Base-by-base conservation (phyloP, 257 asterid species). In the Leptodermis oblonga region DNA sequence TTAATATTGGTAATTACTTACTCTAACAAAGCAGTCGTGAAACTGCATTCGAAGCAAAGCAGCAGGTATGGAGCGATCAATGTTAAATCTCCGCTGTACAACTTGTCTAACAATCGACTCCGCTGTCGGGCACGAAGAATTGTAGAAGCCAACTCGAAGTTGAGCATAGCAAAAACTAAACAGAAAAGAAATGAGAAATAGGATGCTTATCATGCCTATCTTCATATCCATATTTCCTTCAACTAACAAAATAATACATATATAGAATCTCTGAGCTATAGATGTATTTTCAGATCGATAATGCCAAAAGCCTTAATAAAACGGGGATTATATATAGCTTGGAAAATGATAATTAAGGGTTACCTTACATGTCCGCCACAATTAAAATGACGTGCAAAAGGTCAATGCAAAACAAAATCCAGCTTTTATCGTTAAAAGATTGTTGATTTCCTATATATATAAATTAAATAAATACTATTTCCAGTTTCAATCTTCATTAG, bases 11-110 rank as follows among this genome's bases (percentile, higher is more conserved):
- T 18, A 23, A 7, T 51, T 33, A 75, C 76, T 65, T 81, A 88
- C 97, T 68, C 77, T 65, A 17, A 89, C 96, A 41, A 91, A 84
- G 79, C 97, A 91, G 74, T 91, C 96, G 31, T 92, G 97, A 25
- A 92, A 92, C 75, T 92, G 88, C 92, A 92, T 77, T 34, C 97
- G 80, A 65, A 92, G 96, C 82, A 92, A 78, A 11, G 95, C 95
- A 18, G 93, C 86, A 0, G 97, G 82, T 9, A 84, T 83, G 14
- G 95, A 84, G 49, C 72, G 87, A 69, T 89, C 93, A 7, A 28
- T 26, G 33, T n/a, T 69, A 28, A 92, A 92, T 2, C 80, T 65
- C 18, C 60, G 79, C 14, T 73, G 78, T 62, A 92, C 95, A 7
- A 78, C 74, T 74, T 74, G 74, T 72, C 66, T 86, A 60, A 92